A percentile compares a stretch with the other conserved stretches of the same genome.
phyloP scores from a whole-genome alignment of 345 rosid genomes.

The Lenwebbia sp. region DNA sequence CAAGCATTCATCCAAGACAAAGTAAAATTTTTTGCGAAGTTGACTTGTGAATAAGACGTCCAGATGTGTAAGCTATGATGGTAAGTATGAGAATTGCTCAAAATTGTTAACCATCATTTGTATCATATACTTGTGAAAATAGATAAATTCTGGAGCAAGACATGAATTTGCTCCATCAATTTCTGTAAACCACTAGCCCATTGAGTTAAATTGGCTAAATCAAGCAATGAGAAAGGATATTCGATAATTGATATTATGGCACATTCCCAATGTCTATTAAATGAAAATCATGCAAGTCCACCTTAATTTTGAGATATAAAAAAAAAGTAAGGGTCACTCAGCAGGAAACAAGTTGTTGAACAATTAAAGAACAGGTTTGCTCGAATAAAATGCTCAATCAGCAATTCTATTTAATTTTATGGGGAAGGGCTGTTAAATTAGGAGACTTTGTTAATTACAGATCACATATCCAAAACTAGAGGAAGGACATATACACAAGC shows the following conservation, averaged over 20 bases:
- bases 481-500: background rate
- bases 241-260: background rate
- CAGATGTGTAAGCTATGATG: background rate
- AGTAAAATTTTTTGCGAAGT: background rate
- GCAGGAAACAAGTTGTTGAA: background rate
- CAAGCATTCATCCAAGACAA: background rate
- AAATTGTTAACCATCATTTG: background rate
- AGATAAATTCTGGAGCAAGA: background rate
- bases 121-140: background rate
- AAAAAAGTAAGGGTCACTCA: background rate
- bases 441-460: background rate
- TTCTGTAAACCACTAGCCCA: background rate
- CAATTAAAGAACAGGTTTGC: background rate
- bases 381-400: background rate
- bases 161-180: background rate
- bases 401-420: background rate
- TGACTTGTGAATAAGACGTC: background rate
- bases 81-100: background rate
- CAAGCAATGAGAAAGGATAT: background rate
- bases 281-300: background rate
- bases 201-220: background rate
- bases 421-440: background rate
- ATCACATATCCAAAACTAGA: background rate
- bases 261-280: background rate
- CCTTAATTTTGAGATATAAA: background rate